Conservation (phyloP, 1,284 basidiomycete genomes). For the Mycena sp. region DNA sequence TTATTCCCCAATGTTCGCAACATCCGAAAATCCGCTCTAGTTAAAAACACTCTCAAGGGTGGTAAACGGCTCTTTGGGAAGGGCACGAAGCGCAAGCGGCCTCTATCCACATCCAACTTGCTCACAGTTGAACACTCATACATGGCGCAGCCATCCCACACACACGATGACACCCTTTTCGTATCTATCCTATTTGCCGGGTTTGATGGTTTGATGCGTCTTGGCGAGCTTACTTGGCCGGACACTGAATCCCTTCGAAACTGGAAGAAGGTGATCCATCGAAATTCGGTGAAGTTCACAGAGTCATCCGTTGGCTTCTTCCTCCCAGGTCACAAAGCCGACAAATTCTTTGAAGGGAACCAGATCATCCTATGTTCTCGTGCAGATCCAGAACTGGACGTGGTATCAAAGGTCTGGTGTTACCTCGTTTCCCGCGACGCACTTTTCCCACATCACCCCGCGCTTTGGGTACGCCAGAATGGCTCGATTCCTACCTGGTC, state of each 20-base stretch:
- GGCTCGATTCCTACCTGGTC: slow-evolving; percentile 31
- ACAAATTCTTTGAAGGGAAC: slow-evolving; percentile 39
- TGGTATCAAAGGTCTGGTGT: slow-evolving; percentile 11
- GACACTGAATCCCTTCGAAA: slow-evolving; percentile 29
- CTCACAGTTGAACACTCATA: neutral
- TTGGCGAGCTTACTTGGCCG: slow-evolving; percentile 38
- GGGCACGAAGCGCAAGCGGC: slow-evolving; percentile 35
- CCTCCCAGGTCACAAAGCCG: slow-evolving; percentile 44
- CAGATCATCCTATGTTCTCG: slow-evolving; percentile 24
- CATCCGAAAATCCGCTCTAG: no score
- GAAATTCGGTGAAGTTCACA: slow-evolving; percentile 17
- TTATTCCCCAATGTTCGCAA: slow-evolving; percentile 47
- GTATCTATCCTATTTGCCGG: no score
- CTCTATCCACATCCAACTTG: slow-evolving; percentile 12
- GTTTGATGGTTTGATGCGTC: no score
- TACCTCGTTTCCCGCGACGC: slow-evolving; percentile 37
- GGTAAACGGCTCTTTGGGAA: slow-evolving; percentile 6
- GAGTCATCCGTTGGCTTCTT: slow-evolving; percentile 25
- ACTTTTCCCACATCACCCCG: slow-evolving; percentile 26
- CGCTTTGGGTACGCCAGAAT: slow-evolving; percentile 33
- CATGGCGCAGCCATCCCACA: neutral
- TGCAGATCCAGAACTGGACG: slow-evolving; percentile 8
- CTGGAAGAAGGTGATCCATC: slow-evolving; percentile 30
- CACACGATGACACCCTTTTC: slow-evolving; percentile 42
- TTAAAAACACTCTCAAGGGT: neutral